Evolutionary conservation across 108 stramenopile species (phyloP).

Genomic region (Cyclostephanos tholiformis): DNA sequence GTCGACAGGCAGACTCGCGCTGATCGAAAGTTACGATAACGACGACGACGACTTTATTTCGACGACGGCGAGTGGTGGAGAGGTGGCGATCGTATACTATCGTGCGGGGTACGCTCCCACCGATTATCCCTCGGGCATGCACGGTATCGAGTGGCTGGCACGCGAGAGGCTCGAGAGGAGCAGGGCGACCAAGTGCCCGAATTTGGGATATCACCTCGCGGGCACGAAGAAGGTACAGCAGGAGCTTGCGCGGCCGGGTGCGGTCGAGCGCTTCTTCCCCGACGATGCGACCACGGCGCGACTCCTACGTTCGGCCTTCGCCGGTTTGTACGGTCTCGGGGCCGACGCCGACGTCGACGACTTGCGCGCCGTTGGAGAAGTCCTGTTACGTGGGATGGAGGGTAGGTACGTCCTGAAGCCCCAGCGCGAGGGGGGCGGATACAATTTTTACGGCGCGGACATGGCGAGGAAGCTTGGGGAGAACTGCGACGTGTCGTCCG

Average conservation of each 20-base stretch:
- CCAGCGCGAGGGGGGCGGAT: constrained; percentile 98
- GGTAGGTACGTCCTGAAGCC: constrained; percentile 94
- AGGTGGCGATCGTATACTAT: constrained; percentile 91
- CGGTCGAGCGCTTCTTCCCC: constrained; percentile 84
- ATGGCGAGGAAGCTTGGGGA: constrained; percentile 60
- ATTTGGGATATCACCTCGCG: constrained; percentile 92
- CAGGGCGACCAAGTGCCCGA: constrained; percentile 92
- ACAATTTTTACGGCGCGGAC: constrained; percentile 94
- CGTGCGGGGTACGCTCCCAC: constrained; percentile 96
- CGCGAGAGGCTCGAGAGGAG: constrained; percentile 81
- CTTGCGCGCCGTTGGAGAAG: constrained; percentile 68
- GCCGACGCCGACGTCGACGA: constrained; percentile 69
- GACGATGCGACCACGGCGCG: constrained; percentile 41
- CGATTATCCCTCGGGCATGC: constrained; percentile 84
- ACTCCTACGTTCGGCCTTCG: constrained; percentile 71
- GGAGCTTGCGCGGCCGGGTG: constrained; percentile 85
- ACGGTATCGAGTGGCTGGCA: constrained; percentile 89
- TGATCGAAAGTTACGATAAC: constrained; percentile 26
- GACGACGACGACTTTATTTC: neutral
- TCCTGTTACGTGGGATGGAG: constrained; percentile 62
- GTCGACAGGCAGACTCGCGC: constrained; percentile 52
- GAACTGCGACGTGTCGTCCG: constrained; percentile 43
- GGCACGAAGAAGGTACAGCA: constrained; percentile 99
- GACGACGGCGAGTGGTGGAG: constrained; percentile 22
- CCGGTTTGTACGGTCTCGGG: constrained; percentile 81